Evolutionary conservation across 108 stramenopile species (phyloP).

Genomic region (Schizochytrium sp.): DNA sequence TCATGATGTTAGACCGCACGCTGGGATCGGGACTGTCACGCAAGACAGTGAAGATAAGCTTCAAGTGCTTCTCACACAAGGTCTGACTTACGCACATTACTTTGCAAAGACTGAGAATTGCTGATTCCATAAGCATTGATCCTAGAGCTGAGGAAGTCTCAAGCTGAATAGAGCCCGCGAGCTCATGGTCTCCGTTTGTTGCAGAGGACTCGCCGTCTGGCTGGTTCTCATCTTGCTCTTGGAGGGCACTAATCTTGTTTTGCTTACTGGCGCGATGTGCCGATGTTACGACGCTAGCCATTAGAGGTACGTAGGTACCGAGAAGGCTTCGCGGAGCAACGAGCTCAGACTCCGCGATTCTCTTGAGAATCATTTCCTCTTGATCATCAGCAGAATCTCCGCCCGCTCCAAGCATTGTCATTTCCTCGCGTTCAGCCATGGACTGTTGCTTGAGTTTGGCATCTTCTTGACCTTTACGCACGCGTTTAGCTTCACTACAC

Average conservation of each 20-base stretch:
- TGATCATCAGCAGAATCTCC: constrained; percentile 38
- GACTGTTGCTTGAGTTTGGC: constrained; percentile 1
- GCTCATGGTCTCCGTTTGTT: background rate
- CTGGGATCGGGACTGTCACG: constrained; percentile 85
- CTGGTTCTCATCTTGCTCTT: background rate
- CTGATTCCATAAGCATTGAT: constrained; percentile 80
- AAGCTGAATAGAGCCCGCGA: background rate
- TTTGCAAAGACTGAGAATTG: constrained; percentile 90
- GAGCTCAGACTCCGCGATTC: constrained; percentile 50
- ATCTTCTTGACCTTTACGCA: background rate
- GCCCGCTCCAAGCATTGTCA: constrained; percentile 4
- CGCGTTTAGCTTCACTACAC: constrained; percentile 69
- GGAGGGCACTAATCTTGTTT: constrained; percentile 68
- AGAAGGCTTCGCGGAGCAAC: background rate
- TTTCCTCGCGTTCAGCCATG: constrained; percentile 18
- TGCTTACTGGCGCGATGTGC: constrained; percentile 72
- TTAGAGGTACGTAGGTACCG: background rate
- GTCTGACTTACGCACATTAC: constrained; percentile 90
- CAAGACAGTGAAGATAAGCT: constrained; percentile 90
- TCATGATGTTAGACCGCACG: constrained; percentile 90
- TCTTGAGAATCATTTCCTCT: constrained; percentile 49
- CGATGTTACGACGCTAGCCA: background rate
- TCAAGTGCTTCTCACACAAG: constrained; percentile 90
- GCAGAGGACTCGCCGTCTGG: background rate
- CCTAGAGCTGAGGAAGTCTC: background rate